Evolutionary conservation across 139 green algal species (phyloP), one percentile per base, ranked within the genome.

Genomic region (Raphidocelis subcapitata): DNA sequence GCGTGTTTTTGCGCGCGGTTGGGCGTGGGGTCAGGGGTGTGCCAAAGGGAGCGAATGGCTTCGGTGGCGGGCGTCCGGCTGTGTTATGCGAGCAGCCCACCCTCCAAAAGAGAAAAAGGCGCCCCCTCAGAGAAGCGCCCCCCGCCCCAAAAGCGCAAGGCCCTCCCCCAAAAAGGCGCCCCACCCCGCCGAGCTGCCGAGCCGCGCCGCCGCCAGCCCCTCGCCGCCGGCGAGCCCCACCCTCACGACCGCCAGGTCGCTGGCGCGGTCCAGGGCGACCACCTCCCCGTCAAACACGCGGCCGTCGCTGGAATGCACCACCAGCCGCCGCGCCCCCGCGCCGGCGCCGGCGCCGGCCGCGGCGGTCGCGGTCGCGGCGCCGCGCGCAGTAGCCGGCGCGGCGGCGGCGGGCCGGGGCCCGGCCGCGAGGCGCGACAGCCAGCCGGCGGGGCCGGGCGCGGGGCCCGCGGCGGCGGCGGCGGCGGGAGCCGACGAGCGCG

Each of bases 271-370:
- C 14, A 79, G 83, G 60, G 59, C 81, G 4, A 87, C 59, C 14
- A 96, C 66, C 24, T 81, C 52, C 0, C 77, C 91, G 32, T 94
- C 65, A 72, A 94, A 92, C 33, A 87, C 81, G 35, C 91, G 81
- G 0, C 91, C 91, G 72, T 96, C 91, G 69, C 91, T 84, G 26
- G 96, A 72, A 31, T 91, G 87, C 21, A 95, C 83, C 4, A 80
- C 2, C 47, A 82, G n/a, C n/a, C n/a, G n/a, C n/a, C n/a, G n/a
- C n/a, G n/a, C 31, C 20, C 46, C 47, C 2, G 52, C 35, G 49
- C 54, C 23, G 21, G 31, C 31, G 14, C 3, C 3, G 20, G 3
- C n/a, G 26, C 63, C 37, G 10, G 10, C 26, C 31, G 28, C 41
- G 36, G 60, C 21, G 37, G 37, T 52, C 4, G 37, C 15, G 3